Evolutionary conservation across 352 stramenopile genomes (phyloP), one percentile per base, ranked within the genome.

Genomic region (Aphanomyces cochlioides): DNA sequence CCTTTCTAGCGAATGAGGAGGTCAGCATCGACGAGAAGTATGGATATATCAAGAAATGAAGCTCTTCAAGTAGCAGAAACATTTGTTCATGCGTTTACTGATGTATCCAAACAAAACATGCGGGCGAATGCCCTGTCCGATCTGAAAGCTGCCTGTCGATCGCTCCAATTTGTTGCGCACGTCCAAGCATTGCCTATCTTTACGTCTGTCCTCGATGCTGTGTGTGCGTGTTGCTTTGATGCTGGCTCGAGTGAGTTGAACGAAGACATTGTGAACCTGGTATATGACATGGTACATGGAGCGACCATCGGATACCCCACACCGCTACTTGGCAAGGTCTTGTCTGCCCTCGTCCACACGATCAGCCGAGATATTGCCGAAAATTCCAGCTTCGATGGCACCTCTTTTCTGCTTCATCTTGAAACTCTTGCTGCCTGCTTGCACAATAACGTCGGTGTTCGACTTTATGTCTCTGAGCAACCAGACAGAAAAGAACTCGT

Each of bases 401-500:
- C 60, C 0, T 47, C 80, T 50, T 77, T 93, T 45, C 88, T 90
- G 69, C 39, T 92, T 58, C 78, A 91, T 67, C 79, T 94, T 54
- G 65, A 92, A 40, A 78, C 87, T 41, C 54, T 92, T 36, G 77
- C 82, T 2, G 82, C 90, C 67, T 78, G 89, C 77, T 75, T 92
- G 67, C 84, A 88, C 47, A 72, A 72, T 15, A 92, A 90, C 56
- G 82, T 86, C 19, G 86, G 86, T 7, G 83, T 92, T 37, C 79
- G 81, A 19, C 85, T 92, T 21, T 94, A 89, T 64, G 74, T 77
- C 61, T 91, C 91, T 45, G 86, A 94, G 68, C 85, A 89, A 73
- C 87, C 83, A 57, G 83, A 82, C 38, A 78, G 90, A 69, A 94
- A 92, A 69, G 84, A 90, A 43, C 83, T 92, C 36, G 92, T 92